Evolutionary conservation across 2,329 filamentous ascomycete species (phyloP), one percentile per base, ranked within the genome.

Genomic region (Cadophora luteo-olivacea): DNA sequence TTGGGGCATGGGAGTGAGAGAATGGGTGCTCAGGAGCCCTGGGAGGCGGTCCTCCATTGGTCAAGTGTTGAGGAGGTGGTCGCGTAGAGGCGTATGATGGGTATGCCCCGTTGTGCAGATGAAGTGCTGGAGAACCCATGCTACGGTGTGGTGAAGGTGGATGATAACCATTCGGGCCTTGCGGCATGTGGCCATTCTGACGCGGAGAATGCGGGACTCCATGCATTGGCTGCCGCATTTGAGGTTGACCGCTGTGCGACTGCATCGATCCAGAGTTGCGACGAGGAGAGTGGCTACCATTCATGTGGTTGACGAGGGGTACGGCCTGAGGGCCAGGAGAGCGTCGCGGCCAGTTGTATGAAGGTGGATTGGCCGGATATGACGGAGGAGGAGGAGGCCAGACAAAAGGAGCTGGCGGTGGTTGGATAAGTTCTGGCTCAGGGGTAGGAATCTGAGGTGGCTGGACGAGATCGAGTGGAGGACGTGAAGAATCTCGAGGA

Each of bases 271-370:
- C 84, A 41, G 69, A 51, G 63, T 67, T 67, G n/a, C 69, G 62
- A 12, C 67, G 71, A 62, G 77, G 75, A 8, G 76, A 75, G 48
- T 73, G 76, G 58, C 70, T 72, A 45, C 85, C 84, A 73, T 87
- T 89, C 57, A 86, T 74, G 52, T 86, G 82, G 64, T 83, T 82
- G 33, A 82, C 76, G 45, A 82, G 79, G 3, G 85, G 81, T 48
- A 68, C 67, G 49, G 58, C 64, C 52, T 82, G 81, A 69, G 85
- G 83, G 64, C 84, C 84, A 41, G 84, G 83, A 24, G 84, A 79
- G 16, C 82, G 81, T 24, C 84, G 83, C 65, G 84, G 82, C 83
- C 87, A 88, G 67, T 85, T 84, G 57, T 76, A 80, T 72, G 80
- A 75, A 6, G 82, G 79, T 7, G 81, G 79, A 67, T 80, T 80